These are phyloP conservation scores for Exophiala viscosa DNA, from an alignment of 2,329 filamentous ascomycete genomes.

Conservation along the genomic window DNA sequence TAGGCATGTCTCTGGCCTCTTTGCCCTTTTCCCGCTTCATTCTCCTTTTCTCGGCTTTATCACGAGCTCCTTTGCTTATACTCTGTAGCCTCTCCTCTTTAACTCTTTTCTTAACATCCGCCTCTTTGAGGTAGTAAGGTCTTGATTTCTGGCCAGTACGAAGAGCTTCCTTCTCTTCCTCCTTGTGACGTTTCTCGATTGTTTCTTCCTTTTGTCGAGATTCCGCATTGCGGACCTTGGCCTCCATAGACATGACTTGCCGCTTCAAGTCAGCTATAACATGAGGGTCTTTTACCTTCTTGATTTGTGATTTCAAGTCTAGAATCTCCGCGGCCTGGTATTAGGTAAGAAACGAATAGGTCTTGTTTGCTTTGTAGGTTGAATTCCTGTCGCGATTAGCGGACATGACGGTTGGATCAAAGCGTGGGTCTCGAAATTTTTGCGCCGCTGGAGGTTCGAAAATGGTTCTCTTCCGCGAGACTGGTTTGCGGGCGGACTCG, in stretches of 20 bases:
- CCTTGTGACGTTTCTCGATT: conserved; percentile 70
- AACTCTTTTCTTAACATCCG: conserved; percentile 83
- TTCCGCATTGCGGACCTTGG: conserved; percentile 66
- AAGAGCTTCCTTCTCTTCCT: conserved; percentile 78
- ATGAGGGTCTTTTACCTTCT: conserved; percentile 60
- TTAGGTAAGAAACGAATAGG: conserved; percentile 83
- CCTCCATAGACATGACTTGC: conserved; percentile 73
- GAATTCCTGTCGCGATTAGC: conserved; percentile 32
- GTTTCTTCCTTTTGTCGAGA: conserved; percentile 66
- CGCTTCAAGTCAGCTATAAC: conserved; percentile 69
- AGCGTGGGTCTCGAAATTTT: conserved; percentile 80
- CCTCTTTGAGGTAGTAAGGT: conserved; percentile 89
- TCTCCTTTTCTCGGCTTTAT: conserved; percentile 78
- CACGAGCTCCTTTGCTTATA: conserved; percentile 81
- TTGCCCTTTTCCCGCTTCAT: conserved; percentile 83
- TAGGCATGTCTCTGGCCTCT: conserved; percentile 74
- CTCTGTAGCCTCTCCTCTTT: conserved; percentile 73
- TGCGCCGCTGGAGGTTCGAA: conserved; percentile 53
- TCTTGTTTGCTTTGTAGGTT: conserved; percentile 59
- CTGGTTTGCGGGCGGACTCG: conserved; percentile 75
- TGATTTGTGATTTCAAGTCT: conserved; percentile 65
- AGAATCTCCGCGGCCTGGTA: conserved; percentile 82
- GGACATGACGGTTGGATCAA: conserved; percentile 61
- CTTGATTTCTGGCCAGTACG: conserved; percentile 73
- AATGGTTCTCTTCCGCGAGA: conserved; percentile 74